Percentiles rank a stretch among this genome's conserved stretches.
phyloP scores from a whole-genome alignment of 345 rosid genomes.

The Hibiscus mutabilis region DNA sequence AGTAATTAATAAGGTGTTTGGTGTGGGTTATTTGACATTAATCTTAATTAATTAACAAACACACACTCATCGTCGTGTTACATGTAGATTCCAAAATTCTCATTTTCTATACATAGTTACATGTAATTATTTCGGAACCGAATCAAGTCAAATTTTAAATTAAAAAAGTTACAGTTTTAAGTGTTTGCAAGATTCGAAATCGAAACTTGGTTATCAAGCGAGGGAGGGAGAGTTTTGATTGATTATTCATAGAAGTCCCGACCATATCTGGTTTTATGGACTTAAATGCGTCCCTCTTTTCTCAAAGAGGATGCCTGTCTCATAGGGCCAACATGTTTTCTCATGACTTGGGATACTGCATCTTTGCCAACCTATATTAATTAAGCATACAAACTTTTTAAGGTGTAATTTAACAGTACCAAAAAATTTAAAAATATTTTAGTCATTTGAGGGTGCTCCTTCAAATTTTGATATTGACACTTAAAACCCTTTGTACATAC shows the following conservation, averaged over 20 bases:
- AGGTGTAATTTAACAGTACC: neutral
- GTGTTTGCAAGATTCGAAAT: no score
- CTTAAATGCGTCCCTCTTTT: slow-evolving; percentile 46
- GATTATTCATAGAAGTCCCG: slow-evolving; percentile 39
- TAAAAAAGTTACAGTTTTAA: no score
- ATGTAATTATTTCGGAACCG: no score
- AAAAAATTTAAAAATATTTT: neutral
- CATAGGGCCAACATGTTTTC: slow-evolving; percentile 31
- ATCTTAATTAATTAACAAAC: neutral
- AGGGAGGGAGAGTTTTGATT: slow-evolving; percentile 13
- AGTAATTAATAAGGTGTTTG: neutral
- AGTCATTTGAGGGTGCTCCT: neutral
- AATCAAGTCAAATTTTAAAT: no score
- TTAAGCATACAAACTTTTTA: neutral
- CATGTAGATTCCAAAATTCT: neutral
- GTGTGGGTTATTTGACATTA: neutral
- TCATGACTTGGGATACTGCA: slow-evolving; percentile 20
- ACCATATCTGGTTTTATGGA: slow-evolving; percentile 13
- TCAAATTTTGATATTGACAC: neutral
- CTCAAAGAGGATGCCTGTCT: slow-evolving; percentile 51
- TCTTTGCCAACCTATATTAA: neutral
- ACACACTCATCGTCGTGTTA: neutral
- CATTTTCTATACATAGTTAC: neutral
- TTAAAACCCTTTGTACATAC: no score
- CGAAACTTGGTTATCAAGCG: no score